A percentile compares a stretch with the other conserved stretches of the same genome.
These are phyloP conservation scores for Fusarium falciforme DNA, from an alignment of 2,329 filamentous ascomycete species.

Conservation along the genomic window DNA sequence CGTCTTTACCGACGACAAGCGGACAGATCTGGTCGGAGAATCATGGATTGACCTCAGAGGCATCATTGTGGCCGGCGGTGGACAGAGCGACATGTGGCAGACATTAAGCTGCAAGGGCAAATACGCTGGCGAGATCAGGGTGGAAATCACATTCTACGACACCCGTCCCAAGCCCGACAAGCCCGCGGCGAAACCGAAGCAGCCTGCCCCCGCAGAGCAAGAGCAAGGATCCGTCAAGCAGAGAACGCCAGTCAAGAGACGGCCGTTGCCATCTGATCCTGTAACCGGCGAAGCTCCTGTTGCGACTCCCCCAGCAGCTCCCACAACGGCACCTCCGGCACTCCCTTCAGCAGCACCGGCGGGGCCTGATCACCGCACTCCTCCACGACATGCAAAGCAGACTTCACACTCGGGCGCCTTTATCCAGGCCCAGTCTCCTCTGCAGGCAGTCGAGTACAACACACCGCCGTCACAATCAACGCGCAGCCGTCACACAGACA, in stretches of 20 bases:
- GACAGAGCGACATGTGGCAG: conserved; percentile 96
- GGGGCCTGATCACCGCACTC: conserved; percentile 59
- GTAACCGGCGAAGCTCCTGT: conserved; percentile 65
- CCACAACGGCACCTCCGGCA: conserved; percentile 13
- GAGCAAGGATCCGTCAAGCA: conserved; percentile 57
- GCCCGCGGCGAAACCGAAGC: conserved; percentile 64
- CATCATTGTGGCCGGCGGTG: conserved; percentile 86
- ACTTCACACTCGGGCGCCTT: conserved; percentile 51
- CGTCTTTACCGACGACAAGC: conserved; percentile 98
- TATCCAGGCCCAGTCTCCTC: conserved; percentile 63
- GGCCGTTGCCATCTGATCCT: conserved; percentile 85
- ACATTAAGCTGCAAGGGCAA: conserved; percentile 88
- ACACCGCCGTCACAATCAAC: conserved; percentile 52
- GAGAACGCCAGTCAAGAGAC: conserved; percentile 77
- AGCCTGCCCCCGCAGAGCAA: conserved; percentile 50
- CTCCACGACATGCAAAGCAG: conserved; percentile 60
- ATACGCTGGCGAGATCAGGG: conserved; percentile 93
- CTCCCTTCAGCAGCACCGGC: conserved; percentile 42
- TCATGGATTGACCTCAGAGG: conserved; percentile 86
- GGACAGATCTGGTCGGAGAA: conserved; percentile 95
- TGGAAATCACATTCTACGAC: conserved; percentile 98
- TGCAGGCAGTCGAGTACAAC: conserved; percentile 64
- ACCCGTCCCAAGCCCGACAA: conserved; percentile 84
- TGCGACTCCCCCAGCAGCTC: conserved; percentile 19
- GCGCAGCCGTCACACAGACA: conserved; percentile 50